A percentile compares a stretch with the other conserved stretches of the same genome.
These are phyloP conservation scores for Beauveria brongniartii DNA, from an alignment of 2,329 filamentous ascomycete species.

Conservation along the genomic window DNA sequence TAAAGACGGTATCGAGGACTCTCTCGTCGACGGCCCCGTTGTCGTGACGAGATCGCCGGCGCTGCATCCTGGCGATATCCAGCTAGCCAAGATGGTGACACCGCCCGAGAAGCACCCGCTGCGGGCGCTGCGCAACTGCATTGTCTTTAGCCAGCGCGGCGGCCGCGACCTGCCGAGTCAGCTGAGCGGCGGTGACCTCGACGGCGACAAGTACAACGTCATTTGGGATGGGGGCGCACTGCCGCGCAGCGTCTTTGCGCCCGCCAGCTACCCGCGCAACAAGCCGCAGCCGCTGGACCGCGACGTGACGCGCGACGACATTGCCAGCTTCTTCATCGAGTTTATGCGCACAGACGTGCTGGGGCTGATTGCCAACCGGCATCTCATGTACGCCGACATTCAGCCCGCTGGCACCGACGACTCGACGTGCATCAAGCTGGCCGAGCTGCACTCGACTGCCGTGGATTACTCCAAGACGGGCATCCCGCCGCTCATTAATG, in stretches of 20 bases:
- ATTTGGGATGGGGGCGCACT: constrained; percentile 58
- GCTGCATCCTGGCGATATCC: constrained; percentile 74
- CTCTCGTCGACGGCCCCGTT: constrained; percentile 34
- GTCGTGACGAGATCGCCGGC: constrained; percentile 73
- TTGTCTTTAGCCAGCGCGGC: constrained; percentile 69
- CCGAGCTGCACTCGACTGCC: constrained; percentile 59
- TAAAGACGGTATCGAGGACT: constrained; percentile 19
- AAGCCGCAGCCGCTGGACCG: constrained; percentile 51
- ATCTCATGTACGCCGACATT: constrained; percentile 58
- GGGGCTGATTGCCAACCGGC: constrained; percentile 55
- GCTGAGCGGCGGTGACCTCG: constrained; percentile 73
- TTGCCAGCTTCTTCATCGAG: constrained; percentile 72
- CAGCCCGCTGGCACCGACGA: constrained; percentile 41
- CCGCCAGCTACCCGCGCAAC: constrained; percentile 63
- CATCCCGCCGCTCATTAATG: constrained; percentile 41
- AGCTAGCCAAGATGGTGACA: constrained; percentile 53
- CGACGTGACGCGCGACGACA: constrained; percentile 53
- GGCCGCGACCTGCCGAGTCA: constrained; percentile 67
- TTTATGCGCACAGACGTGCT: constrained; percentile 64
- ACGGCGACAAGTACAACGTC: constrained; percentile 74
- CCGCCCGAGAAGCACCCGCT: constrained; percentile 55
- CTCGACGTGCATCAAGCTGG: constrained; percentile 43
- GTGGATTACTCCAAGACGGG: constrained; percentile 75
- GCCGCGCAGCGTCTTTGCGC: constrained; percentile 32
- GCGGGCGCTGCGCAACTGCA: constrained; percentile 57